Base-by-base conservation (phyloP, 345 rosid genomes). In the Viola odorata region DNA sequence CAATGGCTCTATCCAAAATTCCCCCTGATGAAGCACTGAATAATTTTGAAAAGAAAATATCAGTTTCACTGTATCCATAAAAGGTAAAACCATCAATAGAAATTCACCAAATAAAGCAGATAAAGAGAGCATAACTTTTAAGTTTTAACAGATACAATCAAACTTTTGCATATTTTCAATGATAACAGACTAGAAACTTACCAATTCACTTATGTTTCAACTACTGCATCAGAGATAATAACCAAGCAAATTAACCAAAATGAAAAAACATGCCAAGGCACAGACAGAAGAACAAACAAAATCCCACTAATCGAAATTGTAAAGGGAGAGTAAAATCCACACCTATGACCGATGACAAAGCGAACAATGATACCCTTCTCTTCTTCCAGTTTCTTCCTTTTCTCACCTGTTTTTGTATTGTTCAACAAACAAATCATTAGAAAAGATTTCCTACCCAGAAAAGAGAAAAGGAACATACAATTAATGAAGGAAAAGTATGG, bases 281-380 rank as follows among this genome's bases (percentile, higher is more conserved):
- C 32, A 2, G 32, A 23, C 32, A 23, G 32, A 23, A 42, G 45
- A 42, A 42, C 11, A 42, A 54, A 41, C 10, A 42, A 3, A 50
- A 0, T 6, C 23, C 53, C 7, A 64, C n/a, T 16, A 15, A 39
- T 15, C 4, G 16, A 52, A 11, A 17, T 52, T 3, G 39, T 37
- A 1, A 56, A 5, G 63, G 41, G 32, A 12, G 52, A 61, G 56
- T 42, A 32, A 37, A 52, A 41, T 3, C 50, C 72, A 63, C 65
- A 92, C 97, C 95, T 82, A 52, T 90, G 99, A 63, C 97, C 97
- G 50, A 94, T 94, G 63, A 85, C 97, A 60, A 94, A 94, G 40
- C 97, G 96, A 62, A 73, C 66, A 8, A 94, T 81, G 62, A 90
- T 86, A 51, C 99, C 96, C 71, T 90, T 94, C 71, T 90, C 97